Evolutionary conservation across 1,139 yeast species (phyloP).

Genomic region (Taphrina confusa): DNA sequence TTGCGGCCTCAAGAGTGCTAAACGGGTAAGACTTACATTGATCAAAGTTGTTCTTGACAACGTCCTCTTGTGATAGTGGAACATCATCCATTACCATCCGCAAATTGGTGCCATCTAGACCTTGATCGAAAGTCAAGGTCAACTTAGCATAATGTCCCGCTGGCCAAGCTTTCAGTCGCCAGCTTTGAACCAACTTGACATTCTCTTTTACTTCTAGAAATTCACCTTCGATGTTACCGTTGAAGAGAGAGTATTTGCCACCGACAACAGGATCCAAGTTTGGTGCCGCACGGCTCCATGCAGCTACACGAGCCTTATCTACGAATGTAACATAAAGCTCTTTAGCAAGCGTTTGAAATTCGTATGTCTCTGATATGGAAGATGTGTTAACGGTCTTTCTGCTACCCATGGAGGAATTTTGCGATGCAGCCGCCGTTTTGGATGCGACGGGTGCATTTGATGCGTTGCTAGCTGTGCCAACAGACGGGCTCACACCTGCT

Average conservation of each 20-base stretch:
- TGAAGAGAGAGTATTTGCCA: slow-evolving; percentile 68
- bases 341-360: slow-evolving; percentile 83
- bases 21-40: slow-evolving; percentile 64
- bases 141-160: slow-evolving; percentile 73
- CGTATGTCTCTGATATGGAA: slow-evolving; percentile 71
- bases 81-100: slow-evolving; percentile 83
- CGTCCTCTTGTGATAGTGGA: slow-evolving; percentile 95
- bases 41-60: slow-evolving; percentile 79
- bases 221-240: slow-evolving; percentile 83
- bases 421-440: slow-evolving; percentile 38
- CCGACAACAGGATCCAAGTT: slow-evolving; percentile 63
- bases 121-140: slow-evolving; percentile 67
- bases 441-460: slow-evolving; percentile 38
- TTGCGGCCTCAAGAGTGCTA: slow-evolving; percentile 76
- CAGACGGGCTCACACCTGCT: slow-evolving; percentile 68
- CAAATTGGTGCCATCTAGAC: slow-evolving; percentile 77
- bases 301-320: slow-evolving; percentile 73
- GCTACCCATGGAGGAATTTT: slow-evolving; percentile 17
- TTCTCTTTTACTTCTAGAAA: slow-evolving; percentile 61
- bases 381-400: slow-evolving; percentile 49
- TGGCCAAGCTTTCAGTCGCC: slow-evolving; percentile 93
- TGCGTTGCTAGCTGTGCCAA: slow-evolving; percentile 52
- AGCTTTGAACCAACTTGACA: slow-evolving; percentile 64
- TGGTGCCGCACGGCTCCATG: slow-evolving; percentile 86
- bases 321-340: slow-evolving; percentile 75